These are phyloP conservation scores for Alternaria arborescens DNA, from an alignment of 2,329 filamentous ascomycete genomes.

Conservation along the genomic window DNA sequence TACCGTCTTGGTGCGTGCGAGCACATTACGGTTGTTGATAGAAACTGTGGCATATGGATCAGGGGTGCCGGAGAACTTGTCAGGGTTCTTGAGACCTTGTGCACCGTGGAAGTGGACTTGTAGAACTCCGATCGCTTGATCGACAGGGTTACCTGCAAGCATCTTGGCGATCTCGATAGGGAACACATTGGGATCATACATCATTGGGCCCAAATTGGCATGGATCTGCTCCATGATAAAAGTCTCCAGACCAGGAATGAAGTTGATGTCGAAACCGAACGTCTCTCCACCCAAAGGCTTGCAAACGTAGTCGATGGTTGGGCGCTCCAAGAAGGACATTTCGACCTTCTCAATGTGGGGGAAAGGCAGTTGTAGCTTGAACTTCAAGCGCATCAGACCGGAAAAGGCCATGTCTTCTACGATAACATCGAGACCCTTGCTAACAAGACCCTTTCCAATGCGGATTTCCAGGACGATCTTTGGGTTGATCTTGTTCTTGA, in stretches of 20 bases:
- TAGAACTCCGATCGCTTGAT: constrained; percentile 93
- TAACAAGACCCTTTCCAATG: constrained; percentile 94
- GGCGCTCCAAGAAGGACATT: constrained; percentile 90
- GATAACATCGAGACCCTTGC: constrained; percentile 95
- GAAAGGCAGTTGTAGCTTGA: constrained; percentile 95
- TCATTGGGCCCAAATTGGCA: constrained; percentile 91
- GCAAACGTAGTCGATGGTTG: constrained; percentile 94
- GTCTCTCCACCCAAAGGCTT: constrained; percentile 95
- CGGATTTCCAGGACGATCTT: constrained; percentile 96
- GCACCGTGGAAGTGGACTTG: constrained; percentile 92
- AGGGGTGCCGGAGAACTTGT: constrained; percentile 89
- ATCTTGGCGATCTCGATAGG: constrained; percentile 99
- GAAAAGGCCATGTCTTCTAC: constrained; percentile 98
- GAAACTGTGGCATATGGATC: constrained; percentile 90
- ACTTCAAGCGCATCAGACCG: constrained; percentile 94
- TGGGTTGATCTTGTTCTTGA: constrained; percentile 96
- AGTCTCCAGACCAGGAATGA: constrained; percentile 89
- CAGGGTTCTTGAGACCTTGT: constrained; percentile 90
- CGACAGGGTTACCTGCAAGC: constrained; percentile 90
- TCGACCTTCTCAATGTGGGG: constrained; percentile 95
- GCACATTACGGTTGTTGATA: constrained; percentile 80
- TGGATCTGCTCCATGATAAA: constrained; percentile 98
- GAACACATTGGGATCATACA: constrained; percentile 98
- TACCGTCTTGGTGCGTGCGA: constrained; percentile 89
- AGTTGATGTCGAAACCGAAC: constrained; percentile 98